Percentiles rank a stretch among this genome's conserved stretches.
Conservation (phyloP, 176 grass and related monocot genomes). For the Chloris gayana region DNA sequence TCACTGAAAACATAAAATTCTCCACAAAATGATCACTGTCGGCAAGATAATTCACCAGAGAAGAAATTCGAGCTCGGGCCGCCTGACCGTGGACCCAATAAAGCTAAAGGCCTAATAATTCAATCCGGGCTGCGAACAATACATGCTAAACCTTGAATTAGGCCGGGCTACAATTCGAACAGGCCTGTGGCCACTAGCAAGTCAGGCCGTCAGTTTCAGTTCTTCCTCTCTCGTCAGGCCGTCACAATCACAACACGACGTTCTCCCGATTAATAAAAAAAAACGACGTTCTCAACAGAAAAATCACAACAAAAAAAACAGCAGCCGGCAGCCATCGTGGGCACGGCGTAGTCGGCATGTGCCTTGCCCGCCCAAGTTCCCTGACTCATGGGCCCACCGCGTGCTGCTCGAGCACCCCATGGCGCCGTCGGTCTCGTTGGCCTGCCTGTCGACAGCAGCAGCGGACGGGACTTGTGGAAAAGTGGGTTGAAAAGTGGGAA, state of each 20-base stretch:
- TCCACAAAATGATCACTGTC: too few relatives aligned
- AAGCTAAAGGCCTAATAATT: not conserved
- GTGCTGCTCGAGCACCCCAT: not conserved
- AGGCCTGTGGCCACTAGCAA: not conserved
- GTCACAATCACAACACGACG: too few relatives aligned
- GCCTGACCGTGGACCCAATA: not conserved
- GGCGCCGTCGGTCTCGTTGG: not conserved
- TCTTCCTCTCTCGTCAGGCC: too few relatives aligned
- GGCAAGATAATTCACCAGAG: too few relatives aligned
- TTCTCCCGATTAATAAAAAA: too few relatives aligned
- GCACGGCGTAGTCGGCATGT: not conserved
- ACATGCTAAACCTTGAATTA: not conserved
- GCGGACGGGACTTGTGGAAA: not conserved
- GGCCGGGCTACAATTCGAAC: not conserved
- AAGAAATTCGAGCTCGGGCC: not conserved
- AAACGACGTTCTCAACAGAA: too few relatives aligned
- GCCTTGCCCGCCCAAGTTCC: not conserved
- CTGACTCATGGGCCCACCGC: not conserved
- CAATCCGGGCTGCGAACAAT: not conserved
- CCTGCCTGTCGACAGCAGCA: not conserved
- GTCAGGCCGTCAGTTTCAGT: too few relatives aligned
- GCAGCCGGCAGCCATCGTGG: not conserved
- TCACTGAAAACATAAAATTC: too few relatives aligned
- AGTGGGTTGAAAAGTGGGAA: not conserved
- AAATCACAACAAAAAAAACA: too few relatives aligned